A percentile compares a stretch with the other conserved stretches of the same genome.
phyloP scores from a whole-genome alignment of 331 rosid species.

The Quercus phellos region DNA sequence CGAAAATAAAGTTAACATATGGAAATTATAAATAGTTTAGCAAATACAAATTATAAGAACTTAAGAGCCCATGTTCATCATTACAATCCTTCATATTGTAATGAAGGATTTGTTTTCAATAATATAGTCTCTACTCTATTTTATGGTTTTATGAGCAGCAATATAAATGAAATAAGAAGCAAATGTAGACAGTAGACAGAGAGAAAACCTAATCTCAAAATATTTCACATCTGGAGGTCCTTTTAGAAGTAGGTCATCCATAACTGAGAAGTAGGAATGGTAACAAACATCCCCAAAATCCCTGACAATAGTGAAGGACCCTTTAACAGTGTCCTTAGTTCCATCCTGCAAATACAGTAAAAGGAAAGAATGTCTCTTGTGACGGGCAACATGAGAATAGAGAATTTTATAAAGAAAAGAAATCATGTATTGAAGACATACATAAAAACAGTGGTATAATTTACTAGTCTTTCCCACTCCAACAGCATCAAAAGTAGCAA shows the following conservation, averaged over 20 bases:
- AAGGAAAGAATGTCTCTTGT: slow-evolving; percentile 18
- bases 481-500: slow-evolving; percentile 78
- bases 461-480: slow-evolving; percentile 70
- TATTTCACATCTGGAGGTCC: slow-evolving; percentile 55
- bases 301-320: slow-evolving; percentile 58
- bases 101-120: background rate
- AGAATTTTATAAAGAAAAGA: slow-evolving; percentile 3
- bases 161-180: background rate
- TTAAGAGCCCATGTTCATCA: slow-evolving; percentile 3
- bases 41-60: background rate
- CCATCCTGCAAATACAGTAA: slow-evolving; percentile 66
- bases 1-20: background rate
- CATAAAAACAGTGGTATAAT: slow-evolving; percentile 62
- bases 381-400: slow-evolving; percentile 16
- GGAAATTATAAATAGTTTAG: background rate
- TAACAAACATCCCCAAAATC: slow-evolving; percentile 66
- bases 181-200: background rate
- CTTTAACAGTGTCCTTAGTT: slow-evolving; percentile 58
- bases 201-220: slow-evolving; percentile 72
- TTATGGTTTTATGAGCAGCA: slow-evolving; percentile 6
- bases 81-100: background rate
- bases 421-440: slow-evolving; percentile 38
- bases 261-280: slow-evolving; percentile 76
- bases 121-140: background rate
- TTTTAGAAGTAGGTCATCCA: slow-evolving; percentile 56